Percentiles rank a stretch among this genome's conserved stretches.
Evolutionary conservation across 345 rosid species (phyloP).

Genomic region (Boechera retrofracta): DNA sequence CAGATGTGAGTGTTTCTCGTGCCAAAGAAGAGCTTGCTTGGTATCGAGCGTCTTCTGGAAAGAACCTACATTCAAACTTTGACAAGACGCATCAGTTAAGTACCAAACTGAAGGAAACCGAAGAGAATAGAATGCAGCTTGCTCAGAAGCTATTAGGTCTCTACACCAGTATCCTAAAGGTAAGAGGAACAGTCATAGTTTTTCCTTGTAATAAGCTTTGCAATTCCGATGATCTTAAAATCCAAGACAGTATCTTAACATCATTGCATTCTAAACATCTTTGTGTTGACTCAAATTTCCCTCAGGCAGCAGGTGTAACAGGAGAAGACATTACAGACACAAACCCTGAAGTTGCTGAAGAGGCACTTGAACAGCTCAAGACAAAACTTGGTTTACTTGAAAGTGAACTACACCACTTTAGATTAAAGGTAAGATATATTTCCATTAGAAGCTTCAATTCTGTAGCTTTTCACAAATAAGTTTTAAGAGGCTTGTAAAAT

Average conservation of each 20-base stretch:
- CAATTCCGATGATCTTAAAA: neutral
- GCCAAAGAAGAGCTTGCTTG: conserved; percentile 82
- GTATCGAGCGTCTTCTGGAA: conserved; percentile 70
- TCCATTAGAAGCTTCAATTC: conserved; percentile 1
- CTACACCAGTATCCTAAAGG: conserved; percentile 78
- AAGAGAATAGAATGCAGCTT: conserved; percentile 70
- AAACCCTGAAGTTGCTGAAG: conserved; percentile 76
- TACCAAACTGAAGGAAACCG: conserved; percentile 71
- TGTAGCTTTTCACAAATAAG: neutral
- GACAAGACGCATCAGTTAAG: conserved; percentile 62
- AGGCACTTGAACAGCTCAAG: conserved; percentile 73
- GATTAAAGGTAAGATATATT: conserved; percentile 52
- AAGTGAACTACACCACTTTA: conserved; percentile 69
- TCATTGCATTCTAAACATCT: conserved; percentile 2
- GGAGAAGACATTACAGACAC: conserved; percentile 57
- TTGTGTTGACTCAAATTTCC: conserved; percentile 6
- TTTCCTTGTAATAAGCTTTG: neutral
- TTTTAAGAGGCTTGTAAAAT: conserved; percentile 7
- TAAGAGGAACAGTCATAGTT: conserved; percentile 30
- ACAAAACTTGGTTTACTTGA: conserved; percentile 62
- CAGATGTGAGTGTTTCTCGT: conserved; percentile 63
- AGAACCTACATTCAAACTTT: conserved; percentile 52
- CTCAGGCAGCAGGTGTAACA: conserved; percentile 48
- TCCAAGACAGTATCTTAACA: conserved; percentile 2
- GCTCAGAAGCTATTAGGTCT: conserved; percentile 68